Evolutionary conservation across 345 rosid species (phyloP).

Genomic region (Pseudoturritis turrita): DNA sequence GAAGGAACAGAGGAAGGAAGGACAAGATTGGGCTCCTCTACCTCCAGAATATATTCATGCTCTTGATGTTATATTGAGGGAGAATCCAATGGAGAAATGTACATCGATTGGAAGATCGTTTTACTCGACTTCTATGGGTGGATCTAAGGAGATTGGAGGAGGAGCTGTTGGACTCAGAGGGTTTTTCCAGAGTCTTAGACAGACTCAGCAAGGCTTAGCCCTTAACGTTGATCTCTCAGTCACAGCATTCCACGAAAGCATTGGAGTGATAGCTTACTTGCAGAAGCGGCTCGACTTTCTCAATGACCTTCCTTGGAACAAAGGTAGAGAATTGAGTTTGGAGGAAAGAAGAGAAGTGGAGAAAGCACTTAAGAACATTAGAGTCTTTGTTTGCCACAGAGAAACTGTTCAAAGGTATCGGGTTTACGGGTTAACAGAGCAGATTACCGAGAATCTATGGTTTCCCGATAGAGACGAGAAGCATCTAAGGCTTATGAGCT

Average conservation of each 20-base stretch:
- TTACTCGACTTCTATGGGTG: slow-evolving; percentile 78
- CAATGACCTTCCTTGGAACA: slow-evolving; percentile 67
- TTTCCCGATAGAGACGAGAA: slow-evolving; percentile 80
- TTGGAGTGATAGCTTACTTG: slow-evolving; percentile 80
- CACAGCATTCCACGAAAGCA: slow-evolving; percentile 89
- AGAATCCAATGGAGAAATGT: slow-evolving; percentile 78
- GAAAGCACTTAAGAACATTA: slow-evolving; percentile 70
- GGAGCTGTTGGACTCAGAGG: slow-evolving; percentile 92
- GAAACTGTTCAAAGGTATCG: slow-evolving; percentile 89
- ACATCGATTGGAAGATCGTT: slow-evolving; percentile 69
- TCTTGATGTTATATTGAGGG: slow-evolving; percentile 84
- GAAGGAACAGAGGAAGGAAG: slow-evolving; percentile 60
- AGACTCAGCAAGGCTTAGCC: slow-evolving; percentile 89
- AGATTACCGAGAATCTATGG: slow-evolving; percentile 67
- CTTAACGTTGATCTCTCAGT: slow-evolving; percentile 89
- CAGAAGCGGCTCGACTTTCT: slow-evolving; percentile 86
- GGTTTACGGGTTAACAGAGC: slow-evolving; percentile 79
- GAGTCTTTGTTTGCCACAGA: slow-evolving; percentile 90
- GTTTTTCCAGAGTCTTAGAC: slow-evolving; percentile 92
- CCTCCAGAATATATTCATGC: slow-evolving; percentile 96
- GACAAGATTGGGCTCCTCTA: slow-evolving; percentile 67
- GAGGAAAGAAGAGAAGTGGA: slow-evolving; percentile 89
- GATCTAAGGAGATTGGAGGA: slow-evolving; percentile 78
- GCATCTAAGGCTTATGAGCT: slow-evolving; percentile 60
- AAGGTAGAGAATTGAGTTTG: slow-evolving; percentile 48